phyloP scores from a whole-genome alignment of 768 basidiomycete species.

The Mycena galericulata region DNA sequence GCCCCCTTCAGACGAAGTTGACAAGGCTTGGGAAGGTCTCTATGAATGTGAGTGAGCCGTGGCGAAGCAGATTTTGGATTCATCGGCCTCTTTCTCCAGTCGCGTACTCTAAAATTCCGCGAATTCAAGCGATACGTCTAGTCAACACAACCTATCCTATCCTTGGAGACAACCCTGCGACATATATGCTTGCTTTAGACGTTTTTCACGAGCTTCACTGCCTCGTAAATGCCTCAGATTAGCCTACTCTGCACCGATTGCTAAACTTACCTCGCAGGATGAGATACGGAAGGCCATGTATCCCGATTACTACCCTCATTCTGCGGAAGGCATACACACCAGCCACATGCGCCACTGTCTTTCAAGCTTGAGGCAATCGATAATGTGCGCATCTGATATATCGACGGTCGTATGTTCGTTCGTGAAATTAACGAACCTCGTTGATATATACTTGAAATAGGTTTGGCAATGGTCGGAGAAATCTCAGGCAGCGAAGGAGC shows the following conservation, averaged over 20 bases:
- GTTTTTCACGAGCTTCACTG: conserved; percentile 43
- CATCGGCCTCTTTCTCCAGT: conserved; percentile 23
- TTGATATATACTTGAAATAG: conserved; percentile 6
- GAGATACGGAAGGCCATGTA: conserved; percentile 40
- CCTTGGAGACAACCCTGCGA: conserved; percentile 35
- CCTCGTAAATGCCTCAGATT: conserved; percentile 28
- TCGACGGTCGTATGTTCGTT: conserved; percentile 33
- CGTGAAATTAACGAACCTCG: not conserved
- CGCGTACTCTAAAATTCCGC: conserved; percentile 39
- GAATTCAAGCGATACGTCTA: conserved; percentile 36
- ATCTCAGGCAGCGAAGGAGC: conserved; percentile 35
- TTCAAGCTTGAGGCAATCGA: conserved; percentile 38
- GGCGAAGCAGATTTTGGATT: not conserved
- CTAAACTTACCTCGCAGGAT: conserved; percentile 26
- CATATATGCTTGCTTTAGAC: conserved; percentile 40
- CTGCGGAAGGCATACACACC: conserved; percentile 35
- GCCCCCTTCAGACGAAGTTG: conserved; percentile 39
- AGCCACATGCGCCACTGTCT: conserved; percentile 42
- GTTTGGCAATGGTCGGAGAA: conserved; percentile 42
- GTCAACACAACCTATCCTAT: conserved; percentile 41
- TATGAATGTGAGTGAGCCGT: conserved; percentile 34
- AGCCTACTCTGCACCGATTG: not conserved
- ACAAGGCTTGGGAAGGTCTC: conserved; percentile 39
- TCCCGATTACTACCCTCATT: conserved; percentile 33
- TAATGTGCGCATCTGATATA: conserved; percentile 40